These are phyloP conservation scores for Chrysoporthe deuterocubensis DNA, from an alignment of 2,329 filamentous ascomycete species.

Conservation along the genomic window DNA sequence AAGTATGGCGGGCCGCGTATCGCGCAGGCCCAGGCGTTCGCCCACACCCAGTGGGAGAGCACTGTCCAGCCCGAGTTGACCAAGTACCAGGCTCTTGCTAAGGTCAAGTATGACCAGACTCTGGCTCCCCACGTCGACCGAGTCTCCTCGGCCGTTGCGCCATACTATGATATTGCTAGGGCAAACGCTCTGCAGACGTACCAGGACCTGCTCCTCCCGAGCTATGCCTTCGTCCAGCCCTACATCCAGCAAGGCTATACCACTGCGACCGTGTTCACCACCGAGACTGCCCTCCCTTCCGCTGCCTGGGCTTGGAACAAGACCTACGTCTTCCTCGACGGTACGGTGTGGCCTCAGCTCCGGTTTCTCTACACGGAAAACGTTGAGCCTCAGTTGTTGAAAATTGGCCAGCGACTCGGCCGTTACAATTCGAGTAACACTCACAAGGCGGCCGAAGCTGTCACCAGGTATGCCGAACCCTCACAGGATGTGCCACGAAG, in stretches of 20 bases:
- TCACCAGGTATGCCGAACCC: conserved; percentile 28
- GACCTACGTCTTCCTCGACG: conserved; percentile 71
- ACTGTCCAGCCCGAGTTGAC: conserved; percentile 75
- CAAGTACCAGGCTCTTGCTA: conserved; percentile 64
- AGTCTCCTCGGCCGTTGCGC: conserved; percentile 60
- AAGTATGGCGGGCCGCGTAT: conserved; percentile 78
- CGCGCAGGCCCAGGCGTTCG: conserved; percentile 68
- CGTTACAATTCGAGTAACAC: conserved; percentile 62
- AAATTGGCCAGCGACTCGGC: conserved; percentile 88
- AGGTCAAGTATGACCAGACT: conserved; percentile 69
- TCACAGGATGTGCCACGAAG: neutral
- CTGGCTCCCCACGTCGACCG: conserved; percentile 76
- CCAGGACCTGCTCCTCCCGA: conserved; percentile 73
- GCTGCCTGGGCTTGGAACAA: conserved; percentile 72
- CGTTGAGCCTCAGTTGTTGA: conserved; percentile 91
- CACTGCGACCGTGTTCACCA: conserved; percentile 67
- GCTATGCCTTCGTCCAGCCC: conserved; percentile 74
- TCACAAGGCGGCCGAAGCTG: conserved; percentile 41
- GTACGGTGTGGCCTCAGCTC: conserved; percentile 79
- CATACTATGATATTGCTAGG: conserved; percentile 72
- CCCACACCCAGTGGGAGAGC: conserved; percentile 76
- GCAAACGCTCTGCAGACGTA: conserved; percentile 70
- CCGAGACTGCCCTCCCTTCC: conserved; percentile 73
- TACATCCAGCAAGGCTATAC: conserved; percentile 73
- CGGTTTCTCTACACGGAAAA: conserved; percentile 84